Evolutionary conservation across 1,284 basidiomycete species (phyloP).

Genomic region (Fomitiporia mediterranea): DNA sequence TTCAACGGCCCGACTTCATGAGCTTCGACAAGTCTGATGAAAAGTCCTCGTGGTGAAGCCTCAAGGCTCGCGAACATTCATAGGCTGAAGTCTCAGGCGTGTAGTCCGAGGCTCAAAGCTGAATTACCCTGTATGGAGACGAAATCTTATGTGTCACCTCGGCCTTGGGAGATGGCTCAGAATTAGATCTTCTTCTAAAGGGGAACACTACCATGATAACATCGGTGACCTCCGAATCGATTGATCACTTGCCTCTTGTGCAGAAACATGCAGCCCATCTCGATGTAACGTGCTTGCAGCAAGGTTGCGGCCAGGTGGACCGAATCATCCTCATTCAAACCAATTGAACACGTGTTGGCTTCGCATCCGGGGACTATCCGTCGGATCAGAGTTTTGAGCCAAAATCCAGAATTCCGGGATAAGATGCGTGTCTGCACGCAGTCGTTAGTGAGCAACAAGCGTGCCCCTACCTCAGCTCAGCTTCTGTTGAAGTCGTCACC

Average conservation of each 20-base stretch:
- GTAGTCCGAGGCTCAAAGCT: background rate
- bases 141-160: background rate
- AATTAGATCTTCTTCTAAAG: conserved; percentile 5
- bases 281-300: conserved; percentile 20
- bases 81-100: conserved; percentile 4
- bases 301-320: conserved; percentile 9
- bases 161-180: conserved; percentile 13
- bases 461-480: background rate
- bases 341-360: conserved; percentile 17
- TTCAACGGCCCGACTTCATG: background rate
- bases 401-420: background rate
- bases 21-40: conserved; percentile 4
- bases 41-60: conserved; percentile 10
- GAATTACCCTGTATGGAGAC: conserved; percentile 7
- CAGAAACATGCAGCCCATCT: conserved; percentile 13
- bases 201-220: conserved; percentile 6
- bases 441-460: background rate
- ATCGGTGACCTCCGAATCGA: conserved; percentile 18
- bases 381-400: conserved; percentile 3
- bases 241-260: conserved; percentile 15
- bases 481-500: background rate
- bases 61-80: conserved; percentile 4
- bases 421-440: background rate
- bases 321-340: conserved; percentile 7
- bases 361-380: conserved; percentile 3